Conservation (phyloP, 2,329 filamentous ascomycete genomes). For the Talaromyces sp. region DNA sequence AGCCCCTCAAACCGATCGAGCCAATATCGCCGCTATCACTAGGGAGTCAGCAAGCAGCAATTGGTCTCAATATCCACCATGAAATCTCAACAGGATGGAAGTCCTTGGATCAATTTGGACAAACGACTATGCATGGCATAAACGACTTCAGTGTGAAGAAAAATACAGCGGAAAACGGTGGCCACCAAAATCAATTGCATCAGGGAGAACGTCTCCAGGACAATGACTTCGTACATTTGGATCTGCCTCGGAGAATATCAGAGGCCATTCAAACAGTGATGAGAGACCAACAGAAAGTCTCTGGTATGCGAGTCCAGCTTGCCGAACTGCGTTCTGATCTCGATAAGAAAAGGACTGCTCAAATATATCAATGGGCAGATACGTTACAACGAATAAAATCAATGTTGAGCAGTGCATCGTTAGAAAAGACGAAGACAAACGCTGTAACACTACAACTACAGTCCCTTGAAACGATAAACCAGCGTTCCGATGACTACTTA, state of each 20-base stretch:
- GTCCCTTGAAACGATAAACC: conserved; percentile 19
- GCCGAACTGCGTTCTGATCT: conserved; percentile 5
- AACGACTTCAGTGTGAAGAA: neutral
- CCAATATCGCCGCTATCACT: neutral
- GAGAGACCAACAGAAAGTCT: conserved; percentile 9
- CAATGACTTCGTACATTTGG: neutral
- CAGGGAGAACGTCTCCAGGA: neutral
- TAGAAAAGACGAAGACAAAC: conserved; percentile 8
- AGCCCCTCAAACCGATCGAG: neutral
- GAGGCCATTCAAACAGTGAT: neutral
- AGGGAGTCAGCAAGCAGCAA: neutral
- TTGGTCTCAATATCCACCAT: neutral
- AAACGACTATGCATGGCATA: neutral
- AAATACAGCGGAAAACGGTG: neutral
- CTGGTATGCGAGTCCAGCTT: conserved; percentile 9
- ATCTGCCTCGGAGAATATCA: neutral
- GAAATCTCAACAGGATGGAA: neutral
- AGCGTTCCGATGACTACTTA: conserved; percentile 24
- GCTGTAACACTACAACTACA: conserved; percentile 19
- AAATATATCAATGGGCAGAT: conserved; percentile 1
- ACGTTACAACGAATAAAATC: neutral
- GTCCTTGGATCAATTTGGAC: neutral
- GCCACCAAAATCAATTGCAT: conserved; percentile 3
- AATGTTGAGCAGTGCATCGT: neutral
- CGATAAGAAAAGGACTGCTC: neutral